Base-by-base conservation (phyloP, 495 filamentous ascomycete genomes). In the Clohesyomyces aquaticus region DNA sequence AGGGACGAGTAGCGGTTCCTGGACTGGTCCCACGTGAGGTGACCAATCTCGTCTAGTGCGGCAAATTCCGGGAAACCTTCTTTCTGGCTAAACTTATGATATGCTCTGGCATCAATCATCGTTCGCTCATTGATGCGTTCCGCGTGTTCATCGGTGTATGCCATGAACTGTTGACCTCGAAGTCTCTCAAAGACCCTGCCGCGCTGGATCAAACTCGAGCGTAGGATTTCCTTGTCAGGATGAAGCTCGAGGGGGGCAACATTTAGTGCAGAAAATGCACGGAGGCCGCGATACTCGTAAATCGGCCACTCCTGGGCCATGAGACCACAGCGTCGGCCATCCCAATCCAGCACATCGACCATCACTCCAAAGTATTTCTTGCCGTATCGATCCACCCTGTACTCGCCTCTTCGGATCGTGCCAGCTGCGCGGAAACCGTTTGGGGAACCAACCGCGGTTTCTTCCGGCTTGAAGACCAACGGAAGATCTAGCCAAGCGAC, bases 401-500 rank as follows among this genome's bases (percentile, higher is more conserved):
- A 87, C 60, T 85, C 80, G 50, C 80, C 81, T 0, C 86, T 84
- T 41, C 56, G 4, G 28, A 49, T 55, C 3, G 38, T 23, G 77
- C 77, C 23, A 83, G 76, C 52, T n/a, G 43, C 58, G 71, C 73
- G 28, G 72, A 62, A 41, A 54, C 70, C 35, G 50, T 55, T 26
- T 66, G 69, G 3, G 73, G 67, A 25, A 49, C 35, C 21, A 25
- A 60, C 16, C 56, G 65, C 22, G 83, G 61, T 21, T 66, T 72
- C 0, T 77, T 72, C 72, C 0, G 76, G 62, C 67, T 87, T 83
- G 65, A 79, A 86, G 3, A 71, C 72, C 0, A 87, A 71, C 0
- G 87, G 87, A 58, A 79, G 86, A 0, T 77, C 76, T 3, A 77
- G 66, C 18, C 89, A 72, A 0, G 72, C 81, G 66, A 89, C 85